Evolutionary conservation across 495 filamentous ascomycete species (phyloP), one percentile per base, ranked within the genome.

Genomic region (Talaromyces ruber): DNA sequence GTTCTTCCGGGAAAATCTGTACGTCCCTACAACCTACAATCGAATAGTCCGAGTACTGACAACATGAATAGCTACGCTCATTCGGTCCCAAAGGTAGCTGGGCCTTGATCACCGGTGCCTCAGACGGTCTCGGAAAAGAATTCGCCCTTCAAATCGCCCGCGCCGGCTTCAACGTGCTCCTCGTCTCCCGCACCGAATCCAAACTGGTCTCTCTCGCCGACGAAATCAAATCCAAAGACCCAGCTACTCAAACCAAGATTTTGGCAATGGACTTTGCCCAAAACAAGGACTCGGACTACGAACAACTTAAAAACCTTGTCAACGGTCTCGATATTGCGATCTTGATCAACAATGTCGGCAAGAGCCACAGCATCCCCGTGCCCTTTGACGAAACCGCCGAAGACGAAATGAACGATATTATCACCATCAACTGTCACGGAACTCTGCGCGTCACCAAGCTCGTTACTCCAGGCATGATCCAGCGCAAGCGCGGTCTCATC

Each of bases 111-210:
- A 98, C 95, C 53, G 95, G 95, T 65, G 94, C 95, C 61, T 96
- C 92, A 12, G 94, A 98, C 77, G 95, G 95, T 64, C 85, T 99
- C 59, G 95, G 95, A 68, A 97, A 97, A 79, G 94, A 98, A 80
- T 99, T 89, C 70, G 90, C 93, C 53, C 79, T 89, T 61, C 92
- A 97, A 71, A 86, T 98, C 60, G 92, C 94, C n/a, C 77, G 80
- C 37, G 89, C 92, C 69, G 92, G 92, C 65, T 98, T 92, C 84
- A 97, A 96, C 74, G 72, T 97, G 60, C 74, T 98, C 32, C 90
- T 99, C 61, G 86, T 99, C 62, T 97, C 95, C 7, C 94, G 95
- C 53, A 98, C 95, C 24, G 82, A 88, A 64, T 90, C 89, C 25
- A 99, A 99, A 73, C 86, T 99, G 61, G 82, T 87, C 56, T 68